Conservation (phyloP, 768 basidiomycete species). For the Hygrocybe punicea region DNA sequence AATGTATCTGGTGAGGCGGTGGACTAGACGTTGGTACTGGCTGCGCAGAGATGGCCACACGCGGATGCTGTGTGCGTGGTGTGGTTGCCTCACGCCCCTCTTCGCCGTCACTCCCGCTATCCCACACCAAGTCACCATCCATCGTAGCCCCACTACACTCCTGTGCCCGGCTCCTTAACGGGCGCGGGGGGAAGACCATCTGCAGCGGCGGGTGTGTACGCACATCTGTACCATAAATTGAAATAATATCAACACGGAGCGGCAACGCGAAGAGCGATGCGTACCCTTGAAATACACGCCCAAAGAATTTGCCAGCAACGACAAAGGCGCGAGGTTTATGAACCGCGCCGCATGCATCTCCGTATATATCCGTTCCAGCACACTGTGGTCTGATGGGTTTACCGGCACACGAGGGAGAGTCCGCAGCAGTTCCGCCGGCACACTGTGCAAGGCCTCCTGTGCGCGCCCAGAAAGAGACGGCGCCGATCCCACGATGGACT, state of each 20-base stretch:
- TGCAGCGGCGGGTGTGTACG: conserved; percentile 63
- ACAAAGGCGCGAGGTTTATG: conserved; percentile 63
- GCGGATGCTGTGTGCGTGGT: too few relatives aligned
- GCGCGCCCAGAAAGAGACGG: neutral
- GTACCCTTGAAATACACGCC: conserved; percentile 61
- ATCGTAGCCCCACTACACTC: neutral
- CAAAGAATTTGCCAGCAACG: conserved; percentile 55
- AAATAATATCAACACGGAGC: neutral
- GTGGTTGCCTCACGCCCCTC: too few relatives aligned
- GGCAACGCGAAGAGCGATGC: conserved; percentile 5
- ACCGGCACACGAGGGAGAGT: conserved; percentile 39
- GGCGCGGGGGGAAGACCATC: conserved; percentile 51
- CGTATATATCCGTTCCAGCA: conserved; percentile 61
- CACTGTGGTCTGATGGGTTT: conserved; percentile 65
- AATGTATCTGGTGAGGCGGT: neutral
- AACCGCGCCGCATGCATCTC: conserved; percentile 67
- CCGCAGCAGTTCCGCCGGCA: conserved; percentile 29
- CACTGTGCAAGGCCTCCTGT: conserved; percentile 12
- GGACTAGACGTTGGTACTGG: too few relatives aligned
- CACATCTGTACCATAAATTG: conserved; percentile 45
- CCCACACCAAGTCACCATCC: neutral
- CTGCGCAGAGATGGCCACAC: too few relatives aligned
- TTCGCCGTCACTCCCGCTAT: neutral
- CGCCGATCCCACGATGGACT: neutral
- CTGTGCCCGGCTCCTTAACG: conserved; percentile 7